A percentile compares a stretch with the other conserved stretches of the same genome.
Conservation (phyloP, 495 filamentous ascomycete genomes). For the Trichoderma gamsii region DNA sequence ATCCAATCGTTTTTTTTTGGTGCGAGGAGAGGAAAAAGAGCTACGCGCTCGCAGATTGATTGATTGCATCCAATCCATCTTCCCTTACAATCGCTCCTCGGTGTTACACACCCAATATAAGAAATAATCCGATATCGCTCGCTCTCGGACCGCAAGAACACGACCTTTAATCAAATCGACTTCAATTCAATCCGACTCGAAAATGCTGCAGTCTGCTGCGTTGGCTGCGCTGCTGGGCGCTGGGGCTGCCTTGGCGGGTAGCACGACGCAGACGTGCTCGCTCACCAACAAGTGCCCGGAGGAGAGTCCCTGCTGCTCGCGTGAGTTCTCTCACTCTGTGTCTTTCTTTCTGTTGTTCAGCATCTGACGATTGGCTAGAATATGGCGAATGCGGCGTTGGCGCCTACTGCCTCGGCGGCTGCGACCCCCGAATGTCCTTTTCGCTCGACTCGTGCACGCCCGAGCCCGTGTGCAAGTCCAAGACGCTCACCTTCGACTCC, state of each 20-base stretch:
- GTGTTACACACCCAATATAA: too few species aligned
- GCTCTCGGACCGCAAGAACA: too few species aligned
- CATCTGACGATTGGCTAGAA: conserved; percentile 49
- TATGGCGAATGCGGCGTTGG: conserved; percentile 92
- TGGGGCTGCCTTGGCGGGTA: conserved; percentile 3
- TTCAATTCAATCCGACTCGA: background rate
- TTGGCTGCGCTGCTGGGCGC: conserved; percentile 16
- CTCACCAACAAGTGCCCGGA: conserved; percentile 65
- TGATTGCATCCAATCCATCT: too few species aligned
- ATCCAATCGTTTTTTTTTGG: too few species aligned
- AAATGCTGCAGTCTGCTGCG: conserved; percentile 5
- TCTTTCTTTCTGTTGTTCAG: conserved; percentile 8
- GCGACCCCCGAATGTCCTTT: conserved; percentile 78
- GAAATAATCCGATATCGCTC: too few species aligned
- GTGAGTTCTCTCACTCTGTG: conserved; percentile 50
- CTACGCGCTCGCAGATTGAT: too few species aligned
- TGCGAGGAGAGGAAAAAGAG: too few species aligned
- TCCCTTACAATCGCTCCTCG: too few species aligned
- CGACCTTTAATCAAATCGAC: too few species aligned
- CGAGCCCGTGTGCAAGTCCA: conserved; percentile 69
- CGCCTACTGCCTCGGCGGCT: conserved; percentile 93
- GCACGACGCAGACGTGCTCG: conserved; percentile 31
- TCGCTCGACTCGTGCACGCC: conserved; percentile 81
- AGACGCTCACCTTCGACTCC: conserved; percentile 59
- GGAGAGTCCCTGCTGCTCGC: conserved; percentile 81